phyloP scores from a whole-genome alignment of 23 red algal genomes.

The Gracilaria caudata region DNA sequence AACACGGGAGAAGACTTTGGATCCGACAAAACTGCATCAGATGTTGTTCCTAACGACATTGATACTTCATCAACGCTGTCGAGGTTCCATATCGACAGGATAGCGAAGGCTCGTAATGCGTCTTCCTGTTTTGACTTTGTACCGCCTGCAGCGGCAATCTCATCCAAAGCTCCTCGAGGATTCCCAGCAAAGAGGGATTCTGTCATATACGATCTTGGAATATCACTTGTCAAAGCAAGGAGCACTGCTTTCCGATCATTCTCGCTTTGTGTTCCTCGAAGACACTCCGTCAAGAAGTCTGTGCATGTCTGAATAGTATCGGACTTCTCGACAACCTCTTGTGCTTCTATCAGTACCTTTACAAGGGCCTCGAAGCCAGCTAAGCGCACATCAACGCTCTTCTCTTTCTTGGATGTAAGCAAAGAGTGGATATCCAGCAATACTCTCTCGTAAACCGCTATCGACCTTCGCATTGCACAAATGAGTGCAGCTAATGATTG shows the following conservation, averaged over 20 bases:
- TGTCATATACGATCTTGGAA: not conserved
- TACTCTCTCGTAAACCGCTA: slow-evolving; percentile 3
- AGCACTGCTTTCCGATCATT: slow-evolving; percentile 17
- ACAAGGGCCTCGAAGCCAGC: slow-evolving; percentile 7
- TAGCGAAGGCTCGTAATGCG: slow-evolving; percentile 12
- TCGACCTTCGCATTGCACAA: not conserved
- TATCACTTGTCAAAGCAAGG: slow-evolving; percentile 5
- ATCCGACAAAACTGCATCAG: slow-evolving; percentile 17
- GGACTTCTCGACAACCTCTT: not conserved
- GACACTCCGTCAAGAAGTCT: not conserved
- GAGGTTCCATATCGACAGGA: slow-evolving; percentile 11
- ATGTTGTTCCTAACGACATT: not conserved
- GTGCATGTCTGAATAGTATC: not conserved
- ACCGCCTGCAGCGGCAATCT: not conserved
- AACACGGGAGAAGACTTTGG: slow-evolving; percentile 35
- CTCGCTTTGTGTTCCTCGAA: slow-evolving; percentile 25
- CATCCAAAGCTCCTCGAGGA: slow-evolving; percentile 2
- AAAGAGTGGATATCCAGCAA: slow-evolving; percentile 7
- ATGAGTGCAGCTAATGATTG: slow-evolving; percentile 28
- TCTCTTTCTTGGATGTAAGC: slow-evolving; percentile 52
- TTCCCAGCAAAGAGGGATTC: slow-evolving; percentile 1
- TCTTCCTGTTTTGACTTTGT: slow-evolving; percentile 48
- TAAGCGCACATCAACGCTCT: slow-evolving; percentile 27
- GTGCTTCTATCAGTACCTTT: not conserved
- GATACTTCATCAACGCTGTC: not conserved